phyloP scores from a whole-genome alignment of 306 rosid genomes.

The Prunus armeniaca region DNA sequence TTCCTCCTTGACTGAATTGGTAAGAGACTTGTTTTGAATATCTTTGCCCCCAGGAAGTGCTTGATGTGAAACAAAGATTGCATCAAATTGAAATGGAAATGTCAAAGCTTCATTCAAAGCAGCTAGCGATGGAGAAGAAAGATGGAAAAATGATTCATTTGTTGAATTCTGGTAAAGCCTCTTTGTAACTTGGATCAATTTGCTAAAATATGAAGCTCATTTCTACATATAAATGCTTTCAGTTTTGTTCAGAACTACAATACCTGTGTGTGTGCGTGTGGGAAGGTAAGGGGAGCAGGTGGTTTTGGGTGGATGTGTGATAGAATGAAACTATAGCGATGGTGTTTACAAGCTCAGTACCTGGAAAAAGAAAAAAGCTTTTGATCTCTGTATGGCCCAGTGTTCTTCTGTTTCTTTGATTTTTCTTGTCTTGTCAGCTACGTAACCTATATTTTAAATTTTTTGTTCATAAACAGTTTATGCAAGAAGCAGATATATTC shows the following conservation, averaged over 20 bases:
- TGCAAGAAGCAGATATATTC: neutral
- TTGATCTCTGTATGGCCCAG: neutral
- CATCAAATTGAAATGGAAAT: conserved; percentile 20
- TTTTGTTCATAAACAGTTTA: neutral
- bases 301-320: conserved; percentile 1
- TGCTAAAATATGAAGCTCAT: neutral
- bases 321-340: neutral
- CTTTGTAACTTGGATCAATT: neutral
- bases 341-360: neutral
- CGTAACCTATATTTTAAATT: neutral
- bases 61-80: conserved; percentile 27
- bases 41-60: conserved; percentile 16
- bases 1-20: neutral
- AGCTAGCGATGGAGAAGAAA: neutral
- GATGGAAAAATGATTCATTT: conserved; percentile 14
- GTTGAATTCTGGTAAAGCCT: conserved; percentile 18
- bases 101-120: conserved; percentile 25
- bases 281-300: neutral
- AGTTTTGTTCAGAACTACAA: neutral
- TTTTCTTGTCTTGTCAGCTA: neutral
- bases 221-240: neutral
- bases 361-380: neutral
- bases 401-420: neutral
- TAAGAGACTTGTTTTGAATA: neutral
- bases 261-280: neutral